A percentile compares a stretch with the other conserved stretches of the same genome.
phyloP scores from a whole-genome alignment of 805 yeast species.

The Cyberlindnera nakhonratchasimensis region DNA sequence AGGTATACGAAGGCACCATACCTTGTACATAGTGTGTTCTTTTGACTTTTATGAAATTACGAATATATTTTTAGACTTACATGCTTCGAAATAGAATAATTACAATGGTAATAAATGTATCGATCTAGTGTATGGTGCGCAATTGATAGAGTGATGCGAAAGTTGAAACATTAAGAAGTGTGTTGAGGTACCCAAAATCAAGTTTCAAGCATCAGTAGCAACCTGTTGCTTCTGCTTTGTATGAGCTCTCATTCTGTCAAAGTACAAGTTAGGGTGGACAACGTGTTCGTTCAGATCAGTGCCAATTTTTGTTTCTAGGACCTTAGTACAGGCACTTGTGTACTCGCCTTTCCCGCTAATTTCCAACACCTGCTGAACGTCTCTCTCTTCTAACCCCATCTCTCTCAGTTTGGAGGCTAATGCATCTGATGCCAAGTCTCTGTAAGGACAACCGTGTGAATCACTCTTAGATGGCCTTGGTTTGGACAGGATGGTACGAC shows the following conservation, averaged over 20 bases:
- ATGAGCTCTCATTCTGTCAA: constrained; percentile 62
- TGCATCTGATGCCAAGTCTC: constrained; percentile 67
- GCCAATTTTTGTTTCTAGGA: constrained; percentile 69
- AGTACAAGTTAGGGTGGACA: constrained; percentile 85
- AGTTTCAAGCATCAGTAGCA: constrained; percentile 12
- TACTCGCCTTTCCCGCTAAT: constrained; percentile 66
- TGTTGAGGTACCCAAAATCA: not conserved
- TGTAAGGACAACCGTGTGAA: constrained; percentile 90
- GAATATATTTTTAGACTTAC: not conserved
- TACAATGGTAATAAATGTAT: no score
- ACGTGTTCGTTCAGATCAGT: constrained; percentile 41
- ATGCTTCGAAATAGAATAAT: not conserved
- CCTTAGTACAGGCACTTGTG: constrained; percentile 86
- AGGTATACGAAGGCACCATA: not conserved
- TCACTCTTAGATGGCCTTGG: constrained; percentile 69
- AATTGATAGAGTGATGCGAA: no score
- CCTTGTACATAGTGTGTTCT: constrained; percentile 8
- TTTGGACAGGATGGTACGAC: constrained; percentile 68
- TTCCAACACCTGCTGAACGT: constrained; percentile 59
- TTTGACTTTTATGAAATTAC: constrained; percentile 1
- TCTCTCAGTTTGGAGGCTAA: constrained; percentile 51
- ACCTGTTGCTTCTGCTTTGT: constrained; percentile 12
- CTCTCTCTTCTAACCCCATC: constrained; percentile 63
- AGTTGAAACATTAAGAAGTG: no score
- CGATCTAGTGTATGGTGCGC: no score